Base-by-base conservation (phyloP, 164 flowering plant genomes). In the Sextonia rubra region DNA sequence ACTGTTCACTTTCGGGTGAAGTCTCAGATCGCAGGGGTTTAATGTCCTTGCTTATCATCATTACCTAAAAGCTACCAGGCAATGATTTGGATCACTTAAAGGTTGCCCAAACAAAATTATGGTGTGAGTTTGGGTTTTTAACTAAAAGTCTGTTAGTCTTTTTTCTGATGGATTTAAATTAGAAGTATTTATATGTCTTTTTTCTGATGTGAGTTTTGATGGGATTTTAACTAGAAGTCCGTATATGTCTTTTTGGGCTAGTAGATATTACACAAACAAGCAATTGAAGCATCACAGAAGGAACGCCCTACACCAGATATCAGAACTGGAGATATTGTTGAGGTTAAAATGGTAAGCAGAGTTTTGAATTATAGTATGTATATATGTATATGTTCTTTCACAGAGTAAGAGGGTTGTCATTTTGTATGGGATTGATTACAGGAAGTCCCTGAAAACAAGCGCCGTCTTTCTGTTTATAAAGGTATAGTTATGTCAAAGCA, bases 401-500 rank as follows among this genome's bases (percentile, higher is more conserved):
- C 11, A 12, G 2, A 37, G 7, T 24, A 0, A 3, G 12, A 3
- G 4, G 65, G 55, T 74, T 72, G 32, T 71, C 32, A 55, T 48
- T 61, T 66, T 56, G 44, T 64, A 37, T 69, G 67, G 74, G 76
- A 64, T 73, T 69, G 68, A 49, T 18, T 78, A 48, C 82, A 95
- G 99, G 96, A 91, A 87, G 94, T 90, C 29, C 99, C 94, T 3
- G 92, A 87, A 74, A 90, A 87, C 74, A 87, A 81, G 83, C 85
- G 91, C 37, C 82, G 97, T 68, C 68, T 84, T 69, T 82, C 97
- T 18, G 75, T 86, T 9, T 93, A 89, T 69, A 93, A 90, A 78
- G 98, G 99, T 23, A 96, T 96, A 62, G 94, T 96, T 8, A 90
- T 96, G 1, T 86, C 94, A 3, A 93, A 78, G 77, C 97, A 91